Percentiles rank a stretch among this genome's conserved stretches.
Conservation (phyloP, 768 basidiomycete genomes). For the Antrodiella citrinella region DNA sequence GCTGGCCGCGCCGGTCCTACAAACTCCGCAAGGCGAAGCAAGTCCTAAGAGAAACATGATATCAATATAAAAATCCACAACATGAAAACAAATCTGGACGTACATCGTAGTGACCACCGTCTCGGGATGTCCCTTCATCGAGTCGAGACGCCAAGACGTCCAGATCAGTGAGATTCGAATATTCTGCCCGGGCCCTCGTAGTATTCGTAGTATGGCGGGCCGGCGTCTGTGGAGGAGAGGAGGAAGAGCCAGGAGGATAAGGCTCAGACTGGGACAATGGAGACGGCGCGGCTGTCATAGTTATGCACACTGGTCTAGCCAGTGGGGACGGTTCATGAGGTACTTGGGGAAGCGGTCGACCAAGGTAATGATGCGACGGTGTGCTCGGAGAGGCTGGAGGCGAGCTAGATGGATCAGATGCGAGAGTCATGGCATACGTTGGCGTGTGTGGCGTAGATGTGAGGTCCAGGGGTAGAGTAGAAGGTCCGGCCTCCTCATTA, state of each 20-base stretch:
- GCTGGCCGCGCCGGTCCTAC: slow-evolving; percentile 42
- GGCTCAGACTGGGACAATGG: neutral
- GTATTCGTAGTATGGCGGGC: neutral
- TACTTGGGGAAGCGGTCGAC: slow-evolving; percentile 49
- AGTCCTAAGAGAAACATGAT: slow-evolving; percentile 34
- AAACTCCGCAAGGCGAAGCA: slow-evolving; percentile 52
- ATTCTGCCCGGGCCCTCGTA: neutral
- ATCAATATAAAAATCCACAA: slow-evolving; percentile 7
- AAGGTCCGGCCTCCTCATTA: neutral
- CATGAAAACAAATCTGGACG: slow-evolving; percentile 20
- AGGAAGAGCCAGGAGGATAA: neutral
- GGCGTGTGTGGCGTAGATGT: neutral
- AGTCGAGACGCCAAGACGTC: slow-evolving; percentile 53
- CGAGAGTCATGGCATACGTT: neutral
- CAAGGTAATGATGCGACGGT: slow-evolving; percentile 39
- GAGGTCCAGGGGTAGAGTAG: neutral
- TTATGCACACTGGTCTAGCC: neutral
- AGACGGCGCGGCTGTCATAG: neutral
- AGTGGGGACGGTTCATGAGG: slow-evolving; percentile 13
- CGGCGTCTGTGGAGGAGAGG: neutral
- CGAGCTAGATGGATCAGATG: neutral
- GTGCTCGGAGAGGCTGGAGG: slow-evolving; percentile 13
- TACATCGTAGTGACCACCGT: slow-evolving; percentile 61
- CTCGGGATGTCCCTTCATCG: slow-evolving; percentile 32
- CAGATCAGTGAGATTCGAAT: slow-evolving; percentile 41